These are phyloP conservation scores for Allium cepa DNA, from an alignment of 106 monocot genomes.

Conservation along the genomic window DNA sequence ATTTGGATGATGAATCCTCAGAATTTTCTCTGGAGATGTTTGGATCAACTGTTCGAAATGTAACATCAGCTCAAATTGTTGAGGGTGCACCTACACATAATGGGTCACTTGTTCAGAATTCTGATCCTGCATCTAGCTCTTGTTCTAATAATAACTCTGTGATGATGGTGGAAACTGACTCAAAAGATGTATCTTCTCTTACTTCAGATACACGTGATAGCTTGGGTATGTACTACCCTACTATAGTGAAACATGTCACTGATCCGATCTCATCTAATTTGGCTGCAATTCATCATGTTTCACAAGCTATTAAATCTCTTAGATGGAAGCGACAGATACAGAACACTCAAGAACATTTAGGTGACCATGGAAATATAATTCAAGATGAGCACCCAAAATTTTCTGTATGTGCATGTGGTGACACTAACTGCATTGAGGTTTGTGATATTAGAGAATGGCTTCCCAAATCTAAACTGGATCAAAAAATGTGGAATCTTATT, in stretches of 20 bases:
- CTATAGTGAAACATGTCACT: constrained; percentile 36
- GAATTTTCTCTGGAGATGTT: constrained; percentile 56
- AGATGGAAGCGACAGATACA: constrained; percentile 92
- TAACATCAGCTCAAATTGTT: constrained; percentile 5
- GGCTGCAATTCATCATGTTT: constrained; percentile 93
- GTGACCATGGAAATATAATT: constrained; percentile 28
- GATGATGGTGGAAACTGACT: constrained; percentile 12
- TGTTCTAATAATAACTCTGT: neutral
- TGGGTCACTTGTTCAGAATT: constrained; percentile 7
- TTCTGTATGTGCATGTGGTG: constrained; percentile 79
- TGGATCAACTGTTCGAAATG: constrained; percentile 24
- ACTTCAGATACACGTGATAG: constrained; percentile 10
- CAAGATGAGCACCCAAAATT: constrained; percentile 35
- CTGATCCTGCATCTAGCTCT: constrained; percentile 4
- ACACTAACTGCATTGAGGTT: constrained; percentile 89
- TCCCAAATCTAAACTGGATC: constrained; percentile 83
- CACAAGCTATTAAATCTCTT: constrained; percentile 99
- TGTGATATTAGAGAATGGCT: constrained; percentile 99
- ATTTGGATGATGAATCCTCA: constrained; percentile 72
- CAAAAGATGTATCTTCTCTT: constrained; percentile 5
- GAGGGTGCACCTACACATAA: constrained; percentile 18
- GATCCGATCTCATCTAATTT: constrained; percentile 94
- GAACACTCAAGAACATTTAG: constrained; percentile 30
- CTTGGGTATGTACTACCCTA: constrained; percentile 35
- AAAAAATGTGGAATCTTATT: constrained; percentile 94